Conservation (phyloP, 2,329 filamentous ascomycete species). For the Aureobasidium sp. region DNA sequence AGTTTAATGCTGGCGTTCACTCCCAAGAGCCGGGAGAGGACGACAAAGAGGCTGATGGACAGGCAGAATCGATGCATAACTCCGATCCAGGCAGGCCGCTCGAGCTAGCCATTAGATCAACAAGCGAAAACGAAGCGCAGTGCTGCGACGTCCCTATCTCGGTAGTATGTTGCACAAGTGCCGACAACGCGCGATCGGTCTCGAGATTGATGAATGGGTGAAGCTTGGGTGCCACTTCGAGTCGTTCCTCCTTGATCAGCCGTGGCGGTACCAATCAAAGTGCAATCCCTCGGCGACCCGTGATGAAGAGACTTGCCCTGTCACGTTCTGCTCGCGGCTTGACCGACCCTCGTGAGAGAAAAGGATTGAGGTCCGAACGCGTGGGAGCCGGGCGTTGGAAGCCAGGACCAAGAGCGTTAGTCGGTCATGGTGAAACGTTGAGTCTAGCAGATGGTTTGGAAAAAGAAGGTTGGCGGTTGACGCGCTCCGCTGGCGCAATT, state of each 20-base stretch:
- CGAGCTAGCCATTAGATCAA: background rate
- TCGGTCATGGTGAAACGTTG: conserved; percentile 13
- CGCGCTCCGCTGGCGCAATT: conserved; percentile 15
- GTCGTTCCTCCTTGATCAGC: background rate
- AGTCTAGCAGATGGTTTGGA: conserved; percentile 7
- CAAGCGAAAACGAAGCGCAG: background rate
- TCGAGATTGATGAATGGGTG: background rate
- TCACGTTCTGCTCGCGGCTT: conserved; percentile 4
- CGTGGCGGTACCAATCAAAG: background rate
- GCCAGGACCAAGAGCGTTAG: conserved; percentile 8
- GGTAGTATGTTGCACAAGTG: conserved; percentile 8
- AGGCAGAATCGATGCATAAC: background rate
- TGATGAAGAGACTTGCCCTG: conserved; percentile 2
- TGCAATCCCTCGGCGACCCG: background rate
- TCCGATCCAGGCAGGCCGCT: background rate
- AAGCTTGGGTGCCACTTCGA: background rate
- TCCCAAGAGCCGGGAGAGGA: conserved; percentile 13
- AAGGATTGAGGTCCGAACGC: conserved; percentile 4
- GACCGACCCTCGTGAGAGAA: background rate
- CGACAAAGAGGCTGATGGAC: background rate
- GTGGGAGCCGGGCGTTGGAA: conserved; percentile 14
- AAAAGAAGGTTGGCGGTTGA: conserved; percentile 16
- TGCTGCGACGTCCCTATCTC: conserved; percentile 4
- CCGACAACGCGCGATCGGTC: background rate
- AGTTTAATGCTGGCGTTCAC: background rate